A percentile compares a stretch with the other conserved stretches of the same genome.
Evolutionary conservation across 805 yeast species (phyloP).

Genomic region (Metschnikowia anglica): DNA sequence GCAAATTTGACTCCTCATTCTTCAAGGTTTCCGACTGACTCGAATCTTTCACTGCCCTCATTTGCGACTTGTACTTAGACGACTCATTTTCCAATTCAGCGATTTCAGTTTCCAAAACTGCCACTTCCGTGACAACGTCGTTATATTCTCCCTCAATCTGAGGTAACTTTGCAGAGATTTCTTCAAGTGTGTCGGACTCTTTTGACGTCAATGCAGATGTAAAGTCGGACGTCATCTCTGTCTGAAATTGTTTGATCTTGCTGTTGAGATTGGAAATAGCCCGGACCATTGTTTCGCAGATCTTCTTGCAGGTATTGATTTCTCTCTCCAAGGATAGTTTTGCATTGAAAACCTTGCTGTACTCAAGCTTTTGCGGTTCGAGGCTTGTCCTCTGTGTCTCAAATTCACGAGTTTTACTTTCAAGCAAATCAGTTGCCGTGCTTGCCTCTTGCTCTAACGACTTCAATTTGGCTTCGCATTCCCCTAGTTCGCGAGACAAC

Average conservation of each 20-base stretch:
- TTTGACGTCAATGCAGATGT: conserved; percentile 47
- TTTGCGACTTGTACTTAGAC: conserved; percentile 11
- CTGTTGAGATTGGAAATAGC: conserved; percentile 14
- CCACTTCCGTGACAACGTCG: conserved; percentile 37
- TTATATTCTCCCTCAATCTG: conserved; percentile 42
- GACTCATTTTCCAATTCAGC: conserved; percentile 12
- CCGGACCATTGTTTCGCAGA: conserved; percentile 32
- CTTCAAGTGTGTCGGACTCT: conserved; percentile 46
- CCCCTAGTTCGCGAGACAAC: conserved; percentile 36
- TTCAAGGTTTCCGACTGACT: conserved; percentile 5
- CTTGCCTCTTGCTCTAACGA: conserved; percentile 54
- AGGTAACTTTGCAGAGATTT: conserved; percentile 37
- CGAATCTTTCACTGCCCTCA: conserved; percentile 10
- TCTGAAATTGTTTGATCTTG: conserved; percentile 43
- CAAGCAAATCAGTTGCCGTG: conserved; percentile 45
- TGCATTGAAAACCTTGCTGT: conserved; percentile 43
- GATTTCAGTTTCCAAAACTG: conserved; percentile 47
- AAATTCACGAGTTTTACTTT: conserved; percentile 33
- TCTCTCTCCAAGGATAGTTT: conserved; percentile 47
- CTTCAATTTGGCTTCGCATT: conserved; percentile 39
- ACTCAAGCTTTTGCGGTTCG: conserved; percentile 44
- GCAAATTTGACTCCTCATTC: conserved; percentile 26
- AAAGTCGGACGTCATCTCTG: conserved; percentile 57
- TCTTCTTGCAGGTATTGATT: conserved; percentile 29
- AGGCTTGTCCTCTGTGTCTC: conserved; percentile 44